phyloP scores from a whole-genome alignment of 2,329 filamentous ascomycete genomes.

The Stemphylium lycopersici region DNA sequence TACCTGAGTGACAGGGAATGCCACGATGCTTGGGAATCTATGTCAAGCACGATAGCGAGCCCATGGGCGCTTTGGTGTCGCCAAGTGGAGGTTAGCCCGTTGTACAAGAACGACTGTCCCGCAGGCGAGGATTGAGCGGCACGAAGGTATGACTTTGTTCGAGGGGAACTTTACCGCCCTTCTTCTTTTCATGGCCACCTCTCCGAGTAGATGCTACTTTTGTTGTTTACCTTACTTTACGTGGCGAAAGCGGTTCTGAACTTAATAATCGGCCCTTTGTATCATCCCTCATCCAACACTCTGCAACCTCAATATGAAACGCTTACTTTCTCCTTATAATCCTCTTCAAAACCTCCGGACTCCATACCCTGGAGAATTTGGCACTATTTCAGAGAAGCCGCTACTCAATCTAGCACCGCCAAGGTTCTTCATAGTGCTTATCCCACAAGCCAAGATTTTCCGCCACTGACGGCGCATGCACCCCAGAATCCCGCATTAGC shows the following conservation, averaged over 20 bases:
- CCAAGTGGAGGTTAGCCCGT: constrained; percentile 48
- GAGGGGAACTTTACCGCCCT: too few relatives aligned
- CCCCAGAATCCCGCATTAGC: constrained; percentile 12
- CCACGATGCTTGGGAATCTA: constrained; percentile 50
- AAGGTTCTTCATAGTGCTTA: constrained; percentile 31
- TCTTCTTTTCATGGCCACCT: too few relatives aligned
- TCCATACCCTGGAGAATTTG: too few relatives aligned
- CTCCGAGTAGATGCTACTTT: too few relatives aligned
- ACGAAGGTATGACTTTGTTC: too few relatives aligned
- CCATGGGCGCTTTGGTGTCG: constrained; percentile 54
- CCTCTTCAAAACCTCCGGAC: background rate
- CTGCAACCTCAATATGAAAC: too few relatives aligned
- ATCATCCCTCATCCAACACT: too few relatives aligned
- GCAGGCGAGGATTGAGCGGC: constrained; percentile 32
- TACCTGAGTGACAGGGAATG: constrained; percentile 52
- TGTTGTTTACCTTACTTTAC: too few relatives aligned
- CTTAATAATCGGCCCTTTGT: too few relatives aligned
- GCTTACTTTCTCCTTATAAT: background rate
- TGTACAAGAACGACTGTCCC: constrained; percentile 52
- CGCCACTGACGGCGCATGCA: constrained; percentile 36
- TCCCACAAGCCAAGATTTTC: constrained; percentile 22
- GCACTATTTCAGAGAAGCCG: background rate
- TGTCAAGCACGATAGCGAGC: constrained; percentile 41
- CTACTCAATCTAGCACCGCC: constrained; percentile 14
- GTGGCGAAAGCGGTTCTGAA: too few relatives aligned